Evolutionary conservation across 2,329 filamentous ascomycete genomes (phyloP).

Genomic region (Chaetomium olivaceum): DNA sequence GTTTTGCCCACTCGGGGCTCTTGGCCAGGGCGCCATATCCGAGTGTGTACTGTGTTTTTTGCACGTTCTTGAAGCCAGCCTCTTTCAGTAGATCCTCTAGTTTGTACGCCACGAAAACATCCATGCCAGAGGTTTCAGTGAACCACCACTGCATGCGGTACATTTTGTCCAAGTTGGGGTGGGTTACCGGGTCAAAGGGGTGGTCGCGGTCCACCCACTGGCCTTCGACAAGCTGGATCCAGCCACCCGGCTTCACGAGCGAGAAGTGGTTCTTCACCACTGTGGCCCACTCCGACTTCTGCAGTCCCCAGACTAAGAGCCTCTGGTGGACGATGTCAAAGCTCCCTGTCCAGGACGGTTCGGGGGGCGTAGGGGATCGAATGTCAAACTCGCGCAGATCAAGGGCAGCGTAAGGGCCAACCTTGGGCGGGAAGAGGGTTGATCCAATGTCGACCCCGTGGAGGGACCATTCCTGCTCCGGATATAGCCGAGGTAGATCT

Average conservation of each 20-base stretch:
- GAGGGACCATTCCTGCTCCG: constrained; percentile 5
- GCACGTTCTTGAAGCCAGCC: constrained; percentile 3
- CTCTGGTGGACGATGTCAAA: constrained; percentile 11
- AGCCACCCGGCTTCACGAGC: constrained; percentile 7
- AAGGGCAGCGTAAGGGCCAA: background rate
- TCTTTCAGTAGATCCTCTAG: background rate
- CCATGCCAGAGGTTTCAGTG: background rate
- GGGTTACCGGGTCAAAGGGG: background rate
- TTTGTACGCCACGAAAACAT: background rate
- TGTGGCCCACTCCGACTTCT: background rate
- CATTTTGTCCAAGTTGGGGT: background rate
- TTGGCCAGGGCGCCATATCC: constrained; percentile 2
- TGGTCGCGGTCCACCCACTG: background rate
- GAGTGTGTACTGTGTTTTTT: background rate
- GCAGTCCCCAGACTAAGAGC: constrained; percentile 8
- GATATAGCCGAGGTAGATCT: background rate
- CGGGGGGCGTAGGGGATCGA: background rate
- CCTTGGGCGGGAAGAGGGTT: constrained; percentile 4
- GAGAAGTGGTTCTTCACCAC: constrained; percentile 1
- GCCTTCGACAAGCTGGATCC: constrained; percentile 8
- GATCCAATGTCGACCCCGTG: constrained; percentile 7
- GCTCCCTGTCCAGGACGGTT: background rate
- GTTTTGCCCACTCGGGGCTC: background rate
- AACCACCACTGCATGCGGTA: background rate
- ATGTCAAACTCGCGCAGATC: constrained; percentile 5